These are phyloP conservation scores for Alloteropsis semialata DNA, from an alignment of 176 grass and related monocot species.

Conservation along the genomic window DNA sequence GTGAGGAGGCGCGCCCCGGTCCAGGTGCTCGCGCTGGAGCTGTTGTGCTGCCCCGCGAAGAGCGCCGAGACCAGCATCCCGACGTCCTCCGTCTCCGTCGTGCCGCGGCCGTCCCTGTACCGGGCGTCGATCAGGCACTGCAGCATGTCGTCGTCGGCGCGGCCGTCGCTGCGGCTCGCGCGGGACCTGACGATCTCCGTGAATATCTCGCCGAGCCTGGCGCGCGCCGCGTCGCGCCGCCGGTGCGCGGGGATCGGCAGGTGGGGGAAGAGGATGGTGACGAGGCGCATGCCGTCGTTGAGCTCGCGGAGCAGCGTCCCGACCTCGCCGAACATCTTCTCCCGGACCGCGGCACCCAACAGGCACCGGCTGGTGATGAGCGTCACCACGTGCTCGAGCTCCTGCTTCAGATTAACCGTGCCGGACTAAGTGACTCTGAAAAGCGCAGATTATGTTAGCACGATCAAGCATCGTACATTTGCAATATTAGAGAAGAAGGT, in stretches of 20 bases:
- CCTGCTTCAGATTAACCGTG: slow-evolving; percentile 50
- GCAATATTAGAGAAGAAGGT: background rate
- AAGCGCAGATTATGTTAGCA: background rate
- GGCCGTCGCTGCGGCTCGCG: background rate
- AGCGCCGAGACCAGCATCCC: slow-evolving; percentile 43
- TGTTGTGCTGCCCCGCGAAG: slow-evolving; percentile 56
- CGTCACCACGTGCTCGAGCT: slow-evolving; percentile 52
- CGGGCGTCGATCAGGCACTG: slow-evolving; percentile 52
- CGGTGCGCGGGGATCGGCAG: slow-evolving; percentile 55
- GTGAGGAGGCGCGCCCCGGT: slow-evolving; percentile 44
- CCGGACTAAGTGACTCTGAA: slow-evolving; percentile 54
- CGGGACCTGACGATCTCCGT: slow-evolving; percentile 48
- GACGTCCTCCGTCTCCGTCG: slow-evolving; percentile 42
- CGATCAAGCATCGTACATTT: too few species aligned
- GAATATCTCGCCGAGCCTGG: slow-evolving; percentile 52
- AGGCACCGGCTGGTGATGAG: slow-evolving; percentile 48
- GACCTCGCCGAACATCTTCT: slow-evolving; percentile 49
- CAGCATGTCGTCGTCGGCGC: slow-evolving; percentile 38
- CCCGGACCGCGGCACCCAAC: slow-evolving; percentile 47
- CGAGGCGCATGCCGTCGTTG: slow-evolving; percentile 42
- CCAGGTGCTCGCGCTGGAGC: slow-evolving; percentile 40
- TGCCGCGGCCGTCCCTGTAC: slow-evolving; percentile 54
- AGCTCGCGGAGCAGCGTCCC: slow-evolving; percentile 44
- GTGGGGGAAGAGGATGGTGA: slow-evolving; percentile 47
- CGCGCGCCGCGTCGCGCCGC: slow-evolving; percentile 43